Conservation (phyloP, 139 green algal species). For the Desmodesmus armatus region DNA sequence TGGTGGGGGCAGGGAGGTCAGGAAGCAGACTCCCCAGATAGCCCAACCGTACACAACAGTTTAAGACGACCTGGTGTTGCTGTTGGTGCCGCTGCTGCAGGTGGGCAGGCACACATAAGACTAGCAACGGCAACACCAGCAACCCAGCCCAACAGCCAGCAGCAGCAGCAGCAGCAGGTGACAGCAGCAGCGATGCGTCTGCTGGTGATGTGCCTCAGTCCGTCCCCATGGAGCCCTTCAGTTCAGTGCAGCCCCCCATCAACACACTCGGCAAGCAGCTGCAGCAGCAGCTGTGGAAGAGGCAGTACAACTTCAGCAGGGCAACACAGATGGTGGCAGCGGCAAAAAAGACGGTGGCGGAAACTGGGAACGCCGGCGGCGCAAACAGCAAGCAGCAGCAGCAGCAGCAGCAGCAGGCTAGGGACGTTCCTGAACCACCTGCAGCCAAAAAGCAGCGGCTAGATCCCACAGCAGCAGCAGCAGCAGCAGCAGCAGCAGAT, state of each 20-base stretch:
- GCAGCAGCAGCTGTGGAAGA: conserved; percentile 58
- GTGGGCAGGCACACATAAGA: conserved; percentile 69
- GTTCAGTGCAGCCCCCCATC: conserved; percentile 24
- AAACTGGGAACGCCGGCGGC: conserved; percentile 8
- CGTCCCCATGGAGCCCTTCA: conserved; percentile 5
- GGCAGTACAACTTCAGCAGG: conserved; percentile 73
- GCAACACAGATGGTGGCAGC: no score
- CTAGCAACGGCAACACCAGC: conserved; percentile 19
- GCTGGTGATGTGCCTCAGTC: not conserved
- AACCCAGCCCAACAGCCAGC: not conserved
- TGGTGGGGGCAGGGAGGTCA: no score
- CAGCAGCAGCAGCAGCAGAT: not conserved
- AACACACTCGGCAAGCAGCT: conserved; percentile 50
- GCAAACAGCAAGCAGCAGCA: not conserved
- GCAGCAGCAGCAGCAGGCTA: conserved; percentile 12
- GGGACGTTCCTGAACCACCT: not conserved
- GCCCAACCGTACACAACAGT: no score
- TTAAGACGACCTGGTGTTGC: not conserved
- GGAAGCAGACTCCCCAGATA: no score
- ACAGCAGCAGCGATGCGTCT: not conserved
- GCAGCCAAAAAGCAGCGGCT: not conserved
- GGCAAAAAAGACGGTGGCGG: conserved; percentile 17
- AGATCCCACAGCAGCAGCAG: conserved; percentile 8
- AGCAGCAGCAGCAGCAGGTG: conserved; percentile 5
- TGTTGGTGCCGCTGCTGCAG: conserved; percentile 72